phyloP scores from a whole-genome alignment of 345 rosid genomes.

The Salix dunnii region DNA sequence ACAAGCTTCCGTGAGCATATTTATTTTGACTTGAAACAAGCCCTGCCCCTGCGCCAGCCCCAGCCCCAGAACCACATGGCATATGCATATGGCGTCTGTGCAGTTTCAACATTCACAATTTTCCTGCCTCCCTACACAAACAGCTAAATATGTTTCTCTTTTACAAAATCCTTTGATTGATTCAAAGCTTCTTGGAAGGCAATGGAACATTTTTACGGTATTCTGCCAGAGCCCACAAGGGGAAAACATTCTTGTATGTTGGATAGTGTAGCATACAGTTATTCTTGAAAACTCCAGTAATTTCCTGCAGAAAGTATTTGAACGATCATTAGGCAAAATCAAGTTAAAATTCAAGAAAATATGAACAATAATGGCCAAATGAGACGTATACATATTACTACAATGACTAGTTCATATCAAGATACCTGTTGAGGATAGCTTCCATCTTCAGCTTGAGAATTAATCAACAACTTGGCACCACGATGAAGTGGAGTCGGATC shows the following conservation, averaged over 20 bases:
- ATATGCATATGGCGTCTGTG: too few species aligned
- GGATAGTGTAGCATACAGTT: slow-evolving; percentile 43
- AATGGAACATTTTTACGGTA: slow-evolving; percentile 27
- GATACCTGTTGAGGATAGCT: slow-evolving; percentile 48
- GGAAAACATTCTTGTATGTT: slow-evolving; percentile 33
- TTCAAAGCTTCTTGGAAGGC: slow-evolving; percentile 13
- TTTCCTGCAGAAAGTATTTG: slow-evolving; percentile 24
- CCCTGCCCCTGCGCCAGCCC: too few species aligned
- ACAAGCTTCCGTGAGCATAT: too few species aligned
- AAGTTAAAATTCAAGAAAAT: too few species aligned
- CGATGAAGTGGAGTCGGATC: slow-evolving; percentile 58
- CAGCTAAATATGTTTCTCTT: too few species aligned
- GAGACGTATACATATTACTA: not conserved
- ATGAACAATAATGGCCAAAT: slow-evolving; percentile 1
- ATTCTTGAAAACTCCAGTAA: slow-evolving; percentile 34
- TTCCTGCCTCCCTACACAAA: too few species aligned
- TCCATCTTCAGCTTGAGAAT: slow-evolving; percentile 55
- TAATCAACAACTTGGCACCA: slow-evolving; percentile 66
- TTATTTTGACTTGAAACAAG: too few species aligned
- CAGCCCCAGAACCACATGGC: too few species aligned
- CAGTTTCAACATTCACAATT: too few species aligned
- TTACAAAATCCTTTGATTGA: not conserved
- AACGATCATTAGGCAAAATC: too few species aligned
- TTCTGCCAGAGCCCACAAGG: slow-evolving; percentile 46
- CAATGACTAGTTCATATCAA: too few species aligned